Conservation (phyloP, 2,329 filamentous ascomycete species). For the Trichoderma endophyticum region DNA sequence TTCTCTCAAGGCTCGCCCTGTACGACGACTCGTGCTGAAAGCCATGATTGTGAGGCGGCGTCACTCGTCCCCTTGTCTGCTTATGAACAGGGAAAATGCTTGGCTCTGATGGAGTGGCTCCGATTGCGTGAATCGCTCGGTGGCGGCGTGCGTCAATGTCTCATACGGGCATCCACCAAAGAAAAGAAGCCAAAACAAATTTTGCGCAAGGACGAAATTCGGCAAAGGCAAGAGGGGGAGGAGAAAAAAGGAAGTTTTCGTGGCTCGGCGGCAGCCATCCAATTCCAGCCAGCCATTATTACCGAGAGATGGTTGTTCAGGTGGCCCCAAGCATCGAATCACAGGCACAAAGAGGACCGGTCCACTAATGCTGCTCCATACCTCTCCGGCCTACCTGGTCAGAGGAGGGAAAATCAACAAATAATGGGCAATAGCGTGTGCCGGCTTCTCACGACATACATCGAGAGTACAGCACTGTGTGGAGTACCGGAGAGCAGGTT, state of each 20-base stretch:
- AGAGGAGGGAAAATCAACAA: background rate
- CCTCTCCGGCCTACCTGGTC: background rate
- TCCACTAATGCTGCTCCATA: slow-evolving; percentile 8
- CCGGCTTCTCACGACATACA: background rate
- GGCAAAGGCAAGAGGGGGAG: slow-evolving; percentile 1
- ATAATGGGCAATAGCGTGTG: background rate
- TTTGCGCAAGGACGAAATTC: background rate
- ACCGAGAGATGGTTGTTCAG: slow-evolving; percentile 7
- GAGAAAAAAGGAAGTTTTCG: background rate
- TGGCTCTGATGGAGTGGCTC: slow-evolving; percentile 7
- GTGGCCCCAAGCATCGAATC: slow-evolving; percentile 1
- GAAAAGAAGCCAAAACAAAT: background rate
- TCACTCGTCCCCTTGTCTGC: background rate
- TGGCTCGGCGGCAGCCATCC: slow-evolving; percentile 7
- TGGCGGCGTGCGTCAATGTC: slow-evolving; percentile 8
- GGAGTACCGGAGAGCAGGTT: background rate
- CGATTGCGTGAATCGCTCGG: slow-evolving; percentile 16
- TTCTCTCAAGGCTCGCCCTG: background rate
- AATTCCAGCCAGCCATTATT: slow-evolving; percentile 8
- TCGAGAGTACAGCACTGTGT: background rate
- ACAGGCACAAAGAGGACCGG: background rate
- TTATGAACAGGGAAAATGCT: slow-evolving; percentile 1
- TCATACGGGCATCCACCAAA: slow-evolving; percentile 4
- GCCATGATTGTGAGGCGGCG: slow-evolving; percentile 1
- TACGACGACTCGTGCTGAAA: slow-evolving; percentile 12